Conservation (phyloP, 352 stramenopile species). For the Phytophthora litchii region DNA sequence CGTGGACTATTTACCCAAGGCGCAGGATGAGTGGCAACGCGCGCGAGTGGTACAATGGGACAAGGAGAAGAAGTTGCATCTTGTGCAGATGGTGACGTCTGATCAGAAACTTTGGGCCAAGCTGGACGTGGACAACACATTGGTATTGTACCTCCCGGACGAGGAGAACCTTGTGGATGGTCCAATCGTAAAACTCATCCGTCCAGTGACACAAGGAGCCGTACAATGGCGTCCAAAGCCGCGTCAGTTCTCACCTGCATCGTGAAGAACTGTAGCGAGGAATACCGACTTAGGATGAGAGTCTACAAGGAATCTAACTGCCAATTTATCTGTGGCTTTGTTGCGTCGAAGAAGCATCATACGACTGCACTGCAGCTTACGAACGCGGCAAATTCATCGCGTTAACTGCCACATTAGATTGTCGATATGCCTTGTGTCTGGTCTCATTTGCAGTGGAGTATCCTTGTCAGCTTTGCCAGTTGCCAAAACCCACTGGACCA, state of each 20-base stretch:
- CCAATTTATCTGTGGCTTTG: conserved; percentile 25
- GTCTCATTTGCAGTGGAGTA: conserved; percentile 19
- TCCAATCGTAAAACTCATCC: conserved; percentile 64
- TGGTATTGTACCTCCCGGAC: conserved; percentile 67
- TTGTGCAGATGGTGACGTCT: conserved; percentile 65
- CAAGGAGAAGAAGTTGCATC: conserved; percentile 62
- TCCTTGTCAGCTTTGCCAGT: conserved; percentile 7
- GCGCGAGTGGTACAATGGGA: conserved; percentile 78
- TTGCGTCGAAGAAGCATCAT: conserved; percentile 4
- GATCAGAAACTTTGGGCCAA: conserved; percentile 66
- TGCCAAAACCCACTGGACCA: conserved; percentile 21
- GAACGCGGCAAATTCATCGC: too few species aligned
- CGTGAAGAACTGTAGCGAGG: conserved; percentile 13
- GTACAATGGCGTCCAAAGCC: conserved; percentile 78
- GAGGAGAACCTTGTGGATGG: conserved; percentile 66
- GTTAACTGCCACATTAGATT: too few species aligned
- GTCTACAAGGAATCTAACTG: conserved; percentile 9
- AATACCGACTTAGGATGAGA: conserved; percentile 15
- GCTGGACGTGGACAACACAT: conserved; percentile 61
- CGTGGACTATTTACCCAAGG: conserved; percentile 76
- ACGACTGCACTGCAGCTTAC: conserved; percentile 5
- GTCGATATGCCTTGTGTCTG: conserved; percentile 1
- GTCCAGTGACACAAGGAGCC: conserved; percentile 56
- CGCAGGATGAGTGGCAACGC: conserved; percentile 72
- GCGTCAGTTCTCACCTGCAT: conserved; percentile 53